Conservation (phyloP, 345 rosid species). For the Psidium guajava region DNA sequence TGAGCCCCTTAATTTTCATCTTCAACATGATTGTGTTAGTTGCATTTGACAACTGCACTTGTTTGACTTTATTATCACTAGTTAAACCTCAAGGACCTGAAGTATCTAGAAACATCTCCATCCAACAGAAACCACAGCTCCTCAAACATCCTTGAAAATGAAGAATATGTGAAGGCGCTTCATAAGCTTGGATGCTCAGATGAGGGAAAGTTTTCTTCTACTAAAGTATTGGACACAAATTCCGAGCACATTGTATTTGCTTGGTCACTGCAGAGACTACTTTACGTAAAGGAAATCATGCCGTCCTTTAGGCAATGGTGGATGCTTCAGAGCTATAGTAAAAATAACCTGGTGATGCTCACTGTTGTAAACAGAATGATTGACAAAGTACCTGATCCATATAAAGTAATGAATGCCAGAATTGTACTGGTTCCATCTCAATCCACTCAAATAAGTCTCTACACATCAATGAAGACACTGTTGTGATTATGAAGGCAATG, state of each 20-base stretch:
- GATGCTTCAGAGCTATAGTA: neutral
- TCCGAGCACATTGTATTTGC: neutral
- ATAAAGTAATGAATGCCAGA: conserved; percentile 87
- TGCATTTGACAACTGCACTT: neutral
- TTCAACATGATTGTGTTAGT: neutral
- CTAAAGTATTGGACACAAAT: neutral
- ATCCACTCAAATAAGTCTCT: conserved; percentile 89
- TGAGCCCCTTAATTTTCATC: neutral
- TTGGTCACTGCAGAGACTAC: neutral
- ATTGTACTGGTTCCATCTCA: conserved; percentile 69
- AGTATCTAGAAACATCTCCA: neutral
- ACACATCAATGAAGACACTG: conserved; percentile 11
- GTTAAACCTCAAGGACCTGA: neutral
- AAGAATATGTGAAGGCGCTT: neutral
- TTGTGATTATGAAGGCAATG: neutral
- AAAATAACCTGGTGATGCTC: neutral
- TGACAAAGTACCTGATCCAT: conserved; percentile 77
- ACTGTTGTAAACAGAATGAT: neutral
- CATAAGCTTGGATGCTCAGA: neutral
- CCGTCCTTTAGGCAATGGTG: neutral
- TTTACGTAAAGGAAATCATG: neutral
- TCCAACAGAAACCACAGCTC: neutral
- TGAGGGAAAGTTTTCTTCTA: neutral
- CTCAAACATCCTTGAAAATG: neutral
- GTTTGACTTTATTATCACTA: neutral